Base-by-base conservation (phyloP, 306 rosid species). In the Pyrus pyrifolia region DNA sequence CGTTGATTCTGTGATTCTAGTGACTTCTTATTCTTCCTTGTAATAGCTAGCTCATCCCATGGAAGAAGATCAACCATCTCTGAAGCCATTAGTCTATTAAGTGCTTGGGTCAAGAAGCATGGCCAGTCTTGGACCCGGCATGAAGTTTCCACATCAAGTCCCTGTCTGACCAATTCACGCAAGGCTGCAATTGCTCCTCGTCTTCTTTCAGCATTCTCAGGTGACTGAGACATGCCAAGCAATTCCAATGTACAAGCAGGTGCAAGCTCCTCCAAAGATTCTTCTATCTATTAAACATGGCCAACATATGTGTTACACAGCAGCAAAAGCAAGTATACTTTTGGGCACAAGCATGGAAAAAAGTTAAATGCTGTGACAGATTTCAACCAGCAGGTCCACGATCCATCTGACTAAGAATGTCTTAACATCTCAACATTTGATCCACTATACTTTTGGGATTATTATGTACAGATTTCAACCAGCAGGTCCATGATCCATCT, bases 231-330 rank as follows among this genome's bases (percentile, higher is more conserved):
- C 88, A 96, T 79, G 83, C 89, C 90, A 82, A 96, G 74, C 79
- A 92, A 78, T 83, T 96, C 99, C 86, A 96, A 83, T 40, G 97
- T 91, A 86, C 99, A 96, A 72, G 98, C 93, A 66, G 98, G 98
- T 49, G 99, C 98, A 71, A 96, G 98, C 81, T 91, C 99, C 88
- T 96, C 99, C 81, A 96, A 91, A 80, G 98, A 96, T 86, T 91
- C 96, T 91, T 96, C 99, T 73, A 96, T 91, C 98, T 96, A 76
- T 71, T 84, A 80, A 81, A 35, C 75, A 82, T 51, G 68, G 38
- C 78, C 70, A 85, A 64, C 68, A 71, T 25, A 71, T 72, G 8
- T 25, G 25, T 74, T 5, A 63, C 14, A 49, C 15, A 22, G 23
- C 25, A 60, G 74, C 9, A 62, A 49, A 57, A 29, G 31, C 23